A percentile compares a stretch with the other conserved stretches of the same genome.
Conservation (phyloP, 2,329 filamentous ascomycete species). For the Claviceps humidiphila region DNA sequence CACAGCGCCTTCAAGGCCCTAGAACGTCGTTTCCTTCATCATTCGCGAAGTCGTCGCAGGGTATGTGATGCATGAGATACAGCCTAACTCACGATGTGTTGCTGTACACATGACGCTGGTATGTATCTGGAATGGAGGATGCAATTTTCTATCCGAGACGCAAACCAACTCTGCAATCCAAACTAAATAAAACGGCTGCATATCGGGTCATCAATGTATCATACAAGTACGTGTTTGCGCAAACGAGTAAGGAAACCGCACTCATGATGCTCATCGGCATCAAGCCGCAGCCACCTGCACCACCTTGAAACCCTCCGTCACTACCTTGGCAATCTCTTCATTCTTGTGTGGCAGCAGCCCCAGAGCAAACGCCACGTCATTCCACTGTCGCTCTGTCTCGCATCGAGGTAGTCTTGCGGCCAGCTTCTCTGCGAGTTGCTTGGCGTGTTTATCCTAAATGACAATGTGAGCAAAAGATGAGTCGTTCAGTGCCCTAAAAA, state of each 20-base stretch:
- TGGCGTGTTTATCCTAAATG: conserved; percentile 82
- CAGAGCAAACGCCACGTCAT: conserved; percentile 87
- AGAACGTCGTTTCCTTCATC: no score
- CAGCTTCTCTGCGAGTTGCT: conserved; percentile 84
- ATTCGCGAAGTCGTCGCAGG: no score
- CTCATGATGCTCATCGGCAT: conserved; percentile 2
- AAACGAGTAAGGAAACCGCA: not conserved
- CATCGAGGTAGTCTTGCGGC: conserved; percentile 74
- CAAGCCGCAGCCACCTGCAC: conserved; percentile 49
- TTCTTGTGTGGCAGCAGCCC: conserved; percentile 86
- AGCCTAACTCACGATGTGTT: no score
- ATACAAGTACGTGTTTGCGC: not conserved
- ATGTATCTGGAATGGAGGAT: no score
- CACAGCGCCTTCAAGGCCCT: no score
- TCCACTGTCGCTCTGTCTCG: conserved; percentile 92
- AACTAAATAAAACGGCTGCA: not conserved
- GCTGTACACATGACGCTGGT: no score
- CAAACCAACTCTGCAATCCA: not conserved
- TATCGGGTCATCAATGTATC: not conserved
- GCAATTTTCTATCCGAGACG: not conserved
- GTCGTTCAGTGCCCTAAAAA: conserved; percentile 11
- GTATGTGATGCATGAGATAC: no score
- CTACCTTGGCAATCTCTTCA: conserved; percentile 69
- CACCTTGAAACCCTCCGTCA: conserved; percentile 64
- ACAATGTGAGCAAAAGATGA: conserved; percentile 1